phyloP scores from a whole-genome alignment of 2,329 filamentous ascomycete species.

The Septoria petroselini region DNA sequence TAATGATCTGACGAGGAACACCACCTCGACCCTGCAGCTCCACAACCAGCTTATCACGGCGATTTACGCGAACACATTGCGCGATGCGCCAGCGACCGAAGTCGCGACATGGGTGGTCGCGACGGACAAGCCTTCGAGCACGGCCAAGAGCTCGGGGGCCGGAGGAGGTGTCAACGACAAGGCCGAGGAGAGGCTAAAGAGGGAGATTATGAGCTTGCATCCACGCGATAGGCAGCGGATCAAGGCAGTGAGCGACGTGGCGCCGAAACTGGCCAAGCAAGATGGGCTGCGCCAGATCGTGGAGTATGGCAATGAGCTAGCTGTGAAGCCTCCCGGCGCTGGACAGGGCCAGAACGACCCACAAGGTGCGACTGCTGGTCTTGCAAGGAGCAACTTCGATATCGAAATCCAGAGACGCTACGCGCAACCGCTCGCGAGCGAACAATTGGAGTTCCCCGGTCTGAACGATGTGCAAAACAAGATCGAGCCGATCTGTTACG shows the following conservation, averaged over 20 bases:
- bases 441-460: slow-evolving; percentile 63
- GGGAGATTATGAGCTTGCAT: slow-evolving; percentile 62
- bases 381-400: slow-evolving; percentile 54
- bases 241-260: slow-evolving; percentile 34
- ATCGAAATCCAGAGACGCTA: slow-evolving; percentile 64
- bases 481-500: slow-evolving; percentile 64
- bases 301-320: slow-evolving; percentile 33
- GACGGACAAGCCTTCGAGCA: slow-evolving; percentile 70
- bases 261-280: slow-evolving; percentile 16
- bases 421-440: slow-evolving; percentile 57
- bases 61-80: slow-evolving; percentile 57
- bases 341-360: slow-evolving; percentile 22
- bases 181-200: slow-evolving; percentile 61
- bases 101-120: slow-evolving; percentile 64
- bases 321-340: slow-evolving; percentile 26
- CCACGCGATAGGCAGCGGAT: slow-evolving; percentile 57
- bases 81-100: slow-evolving; percentile 58
- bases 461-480: slow-evolving; percentile 55
- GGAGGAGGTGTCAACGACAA: slow-evolving; percentile 55
- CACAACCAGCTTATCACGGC: slow-evolving; percentile 62
- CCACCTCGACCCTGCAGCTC: slow-evolving; percentile 44
- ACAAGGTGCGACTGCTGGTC: slow-evolving; percentile 23
- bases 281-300: slow-evolving; percentile 29
- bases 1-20: slow-evolving; percentile 20
- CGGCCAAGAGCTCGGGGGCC: slow-evolving; percentile 53